Base-by-base conservation (phyloP, 352 stramenopile species). In the Phytophthora megakarya region DNA sequence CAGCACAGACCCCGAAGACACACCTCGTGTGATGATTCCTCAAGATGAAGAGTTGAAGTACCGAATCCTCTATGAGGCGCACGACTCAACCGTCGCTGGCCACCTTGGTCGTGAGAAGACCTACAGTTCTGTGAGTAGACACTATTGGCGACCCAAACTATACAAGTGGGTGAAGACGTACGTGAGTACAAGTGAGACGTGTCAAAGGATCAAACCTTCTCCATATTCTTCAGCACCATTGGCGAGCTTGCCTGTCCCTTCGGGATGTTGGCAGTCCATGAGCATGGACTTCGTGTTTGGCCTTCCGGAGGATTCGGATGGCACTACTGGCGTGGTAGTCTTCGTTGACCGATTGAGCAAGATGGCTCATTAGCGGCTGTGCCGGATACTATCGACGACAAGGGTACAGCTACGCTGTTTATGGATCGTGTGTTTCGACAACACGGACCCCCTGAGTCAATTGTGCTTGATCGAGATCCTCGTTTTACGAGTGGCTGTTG, bases 41-140 rank as follows among this genome's bases (percentile, higher is more conserved):
- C 7, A 61, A 30, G 61, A 72, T 47, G 61, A 64, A 19, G 66
- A 70, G 38, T 16, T 75, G 1, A 62, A 65, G 19, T 72, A 69
- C 25, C 33, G 48, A 0, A 64, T 69, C 25, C 30, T 63, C 12
- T 65, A 54, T 60, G 61, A 60, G 26, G 52, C 40, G 0, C 61
- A 61, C 28, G 51, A 65, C 22, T 44, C 56, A 7, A 19, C 44
- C 1, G 13, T 28, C 3, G 32, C 21, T 22, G 47, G 58, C 10
- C 58, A 61, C 32, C 33, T 71, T 0, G 61, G 61, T 49, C 58
- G 43, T 7, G 67, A 75, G 23, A 72, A 67, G 44, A 72, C 42
- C n/a, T 64, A 67, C 12, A 16, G 19, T 25, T 1, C 26, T 32
- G 26, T 32, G 26, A 16, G 15, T 23, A 0, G 1, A 1, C 21